Conservation (phyloP, 2,329 filamentous ascomycete species). For the Septoria linicola region DNA sequence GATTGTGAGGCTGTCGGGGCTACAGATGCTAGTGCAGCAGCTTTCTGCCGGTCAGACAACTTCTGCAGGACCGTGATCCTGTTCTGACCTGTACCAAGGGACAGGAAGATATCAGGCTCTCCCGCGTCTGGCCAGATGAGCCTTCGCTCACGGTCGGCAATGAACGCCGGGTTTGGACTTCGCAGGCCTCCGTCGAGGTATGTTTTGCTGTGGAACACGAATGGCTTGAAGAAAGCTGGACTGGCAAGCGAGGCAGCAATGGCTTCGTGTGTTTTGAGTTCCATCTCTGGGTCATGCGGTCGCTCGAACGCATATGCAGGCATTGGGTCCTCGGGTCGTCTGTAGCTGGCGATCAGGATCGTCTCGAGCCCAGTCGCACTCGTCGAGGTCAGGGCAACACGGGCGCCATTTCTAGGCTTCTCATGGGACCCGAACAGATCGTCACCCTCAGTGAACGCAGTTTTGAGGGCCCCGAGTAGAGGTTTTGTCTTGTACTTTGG, state of each 20-base stretch:
- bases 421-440: slow-evolving; percentile 31
- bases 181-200: slow-evolving; percentile 54
- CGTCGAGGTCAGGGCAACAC: slow-evolving; percentile 48
- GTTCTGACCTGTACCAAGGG: slow-evolving; percentile 39
- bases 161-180: slow-evolving; percentile 52
- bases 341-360: slow-evolving; percentile 50
- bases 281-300: slow-evolving; percentile 40
- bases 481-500: slow-evolving; percentile 39
- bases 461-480: slow-evolving; percentile 40
- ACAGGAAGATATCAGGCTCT: slow-evolving; percentile 39
- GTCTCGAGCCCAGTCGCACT: slow-evolving; percentile 42
- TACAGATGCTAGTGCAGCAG: slow-evolving; percentile 11
- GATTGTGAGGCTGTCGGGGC: slow-evolving; percentile 4
- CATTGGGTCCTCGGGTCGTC: slow-evolving; percentile 35
- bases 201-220: slow-evolving; percentile 48
- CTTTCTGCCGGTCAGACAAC: slow-evolving; percentile 30
- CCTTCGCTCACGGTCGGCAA: slow-evolving; percentile 50
- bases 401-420: slow-evolving; percentile 32
- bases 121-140: slow-evolving; percentile 38
- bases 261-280: slow-evolving; percentile 54
- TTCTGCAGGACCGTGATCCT: slow-evolving; percentile 33
- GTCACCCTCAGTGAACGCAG: slow-evolving; percentile 40
- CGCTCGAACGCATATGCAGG: slow-evolving; percentile 43
- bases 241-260: slow-evolving; percentile 53
- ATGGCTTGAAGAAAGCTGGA: slow-evolving; percentile 53